Evolutionary conservation across 2,329 filamentous ascomycete species (phyloP), one percentile per base, ranked within the genome.

Genomic region (Huntiella moniliformis): DNA sequence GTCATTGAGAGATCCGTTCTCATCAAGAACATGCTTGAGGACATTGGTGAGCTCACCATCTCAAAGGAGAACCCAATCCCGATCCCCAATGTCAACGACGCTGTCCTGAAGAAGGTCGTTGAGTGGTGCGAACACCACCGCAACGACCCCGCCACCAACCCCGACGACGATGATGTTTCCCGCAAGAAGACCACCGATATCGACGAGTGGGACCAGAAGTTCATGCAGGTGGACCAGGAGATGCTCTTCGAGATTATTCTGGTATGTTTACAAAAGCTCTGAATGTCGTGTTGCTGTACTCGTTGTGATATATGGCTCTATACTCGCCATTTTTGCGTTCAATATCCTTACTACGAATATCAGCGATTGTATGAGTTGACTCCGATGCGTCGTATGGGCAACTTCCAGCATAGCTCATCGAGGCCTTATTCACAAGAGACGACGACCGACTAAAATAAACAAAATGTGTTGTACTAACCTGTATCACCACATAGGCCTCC

Each of bases 221-320:
- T 96, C 64, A 96, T 98, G 91, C 88, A 96, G 65, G 91, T 98
- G 13, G 91, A 98, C 61, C 91, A 98, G 60, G 91, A 98, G 66
- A 96, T 98, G 91, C 75, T 98, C 1, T 98, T 98, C 55, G 91
- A 98, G 69, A 96, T 98, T 58, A 98, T 98, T 55, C 73, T 98
- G 18, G 85, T 91, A 73, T 49, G 79, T 70, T 46, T 33, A 28
- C 22, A 28, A 28, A 28, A 28, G 22, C 22, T 3, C 22, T 6
- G 5, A 28, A 7, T 3, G 22, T 28, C 22, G 22, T 28, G 7
- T 28, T 28, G 22, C 10, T 28, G 22, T 28, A 8, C 10, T 28
- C 10, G 7, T 8, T 10, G 22, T 1, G 22, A 28, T 8, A 28
- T 2, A 28, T 7, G 22, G 7, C 22, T 28, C 10, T 6, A 28